Percentiles rank a stretch among this genome's conserved stretches.
phyloP scores from a whole-genome alignment of 176 grass and related monocot species.

The Coix lacrymajobi region DNA sequence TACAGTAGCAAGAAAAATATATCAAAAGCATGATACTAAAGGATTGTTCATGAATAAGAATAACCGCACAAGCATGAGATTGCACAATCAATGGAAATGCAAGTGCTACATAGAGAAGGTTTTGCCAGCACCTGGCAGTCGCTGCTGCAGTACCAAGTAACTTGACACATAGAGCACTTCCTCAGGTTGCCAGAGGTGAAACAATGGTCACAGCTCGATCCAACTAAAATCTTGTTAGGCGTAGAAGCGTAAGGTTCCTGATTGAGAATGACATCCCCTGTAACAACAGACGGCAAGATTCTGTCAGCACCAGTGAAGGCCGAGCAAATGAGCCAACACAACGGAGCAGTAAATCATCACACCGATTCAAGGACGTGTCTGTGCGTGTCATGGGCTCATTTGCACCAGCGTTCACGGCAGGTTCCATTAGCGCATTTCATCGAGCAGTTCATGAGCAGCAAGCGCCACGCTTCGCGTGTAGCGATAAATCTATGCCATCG shows the following conservation, averaged over 20 bases:
- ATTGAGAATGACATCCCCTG: constrained; percentile 69
- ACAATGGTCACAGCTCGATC: constrained; percentile 58
- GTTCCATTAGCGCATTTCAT: constrained; percentile 27
- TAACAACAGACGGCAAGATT: background rate
- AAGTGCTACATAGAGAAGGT: background rate
- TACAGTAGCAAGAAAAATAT: background rate
- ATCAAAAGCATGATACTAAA: background rate
- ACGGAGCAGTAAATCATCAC: background rate
- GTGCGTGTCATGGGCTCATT: background rate
- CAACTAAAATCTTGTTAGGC: constrained; percentile 51
- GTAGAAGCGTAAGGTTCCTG: constrained; percentile 70
- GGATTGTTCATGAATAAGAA: background rate
- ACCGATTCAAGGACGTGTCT: background rate
- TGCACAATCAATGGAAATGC: background rate
- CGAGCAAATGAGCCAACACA: background rate
- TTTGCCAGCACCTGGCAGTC: constrained; percentile 55
- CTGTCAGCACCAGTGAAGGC: background rate
- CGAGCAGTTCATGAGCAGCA: constrained; percentile 33
- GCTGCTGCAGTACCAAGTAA: constrained; percentile 69
- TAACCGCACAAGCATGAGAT: background rate
- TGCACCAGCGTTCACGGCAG: background rate
- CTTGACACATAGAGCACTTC: constrained; percentile 70
- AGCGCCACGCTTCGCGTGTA: background rate
- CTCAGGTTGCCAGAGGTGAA: constrained; percentile 55
- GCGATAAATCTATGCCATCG: too few species aligned